These are phyloP conservation scores for Choanephora cucurbitarum DNA, from an alignment of 371 early-diverging fungal genomes.

Conservation along the genomic window DNA sequence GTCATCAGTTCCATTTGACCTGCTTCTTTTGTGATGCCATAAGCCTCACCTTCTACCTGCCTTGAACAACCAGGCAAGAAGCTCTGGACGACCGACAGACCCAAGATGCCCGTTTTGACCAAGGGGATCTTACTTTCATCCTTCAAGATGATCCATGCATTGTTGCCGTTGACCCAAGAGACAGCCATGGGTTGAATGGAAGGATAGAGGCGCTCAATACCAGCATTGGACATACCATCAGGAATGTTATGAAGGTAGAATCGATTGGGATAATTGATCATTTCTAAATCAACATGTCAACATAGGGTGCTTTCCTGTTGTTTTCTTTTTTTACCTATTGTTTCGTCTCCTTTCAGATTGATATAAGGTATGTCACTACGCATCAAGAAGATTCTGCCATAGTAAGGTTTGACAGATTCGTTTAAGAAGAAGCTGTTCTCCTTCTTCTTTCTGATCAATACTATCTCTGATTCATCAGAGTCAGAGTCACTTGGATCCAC, in stretches of 20 bases:
- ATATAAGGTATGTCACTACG: slow-evolving; percentile 48
- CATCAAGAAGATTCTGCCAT: slow-evolving; percentile 54
- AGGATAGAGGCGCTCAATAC: slow-evolving; percentile 46
- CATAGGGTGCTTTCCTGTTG: too few species aligned
- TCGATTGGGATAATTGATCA: slow-evolving; percentile 31
- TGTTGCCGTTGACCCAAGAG: slow-evolving; percentile 44
- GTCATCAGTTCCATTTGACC: slow-evolving; percentile 35
- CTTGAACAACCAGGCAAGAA: slow-evolving; percentile 31
- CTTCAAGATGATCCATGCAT: slow-evolving; percentile 49
- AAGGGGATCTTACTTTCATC: slow-evolving; percentile 31
- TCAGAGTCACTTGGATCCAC: slow-evolving; percentile 1
- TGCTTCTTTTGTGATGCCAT: slow-evolving; percentile 39
- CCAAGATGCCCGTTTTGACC: slow-evolving; percentile 33
- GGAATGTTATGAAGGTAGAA: slow-evolving; percentile 53
- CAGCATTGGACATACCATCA: slow-evolving; percentile 29
- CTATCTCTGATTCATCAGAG: slow-evolving; percentile 22
- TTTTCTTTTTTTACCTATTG: slow-evolving; percentile 19
- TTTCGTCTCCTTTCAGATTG: slow-evolving; percentile 48
- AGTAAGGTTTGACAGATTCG: slow-evolving; percentile 29
- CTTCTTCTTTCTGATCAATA: slow-evolving; percentile 24
- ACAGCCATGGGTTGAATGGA: slow-evolving; percentile 41
- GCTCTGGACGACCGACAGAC: slow-evolving; percentile 23
- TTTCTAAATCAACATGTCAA: too few species aligned
- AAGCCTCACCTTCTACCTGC: slow-evolving; percentile 20
- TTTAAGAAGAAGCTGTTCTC: slow-evolving; percentile 20